These are phyloP conservation scores for Yamadazyma friedrichii DNA, from an alignment of 1,139 yeast species.

Conservation along the genomic window DNA sequence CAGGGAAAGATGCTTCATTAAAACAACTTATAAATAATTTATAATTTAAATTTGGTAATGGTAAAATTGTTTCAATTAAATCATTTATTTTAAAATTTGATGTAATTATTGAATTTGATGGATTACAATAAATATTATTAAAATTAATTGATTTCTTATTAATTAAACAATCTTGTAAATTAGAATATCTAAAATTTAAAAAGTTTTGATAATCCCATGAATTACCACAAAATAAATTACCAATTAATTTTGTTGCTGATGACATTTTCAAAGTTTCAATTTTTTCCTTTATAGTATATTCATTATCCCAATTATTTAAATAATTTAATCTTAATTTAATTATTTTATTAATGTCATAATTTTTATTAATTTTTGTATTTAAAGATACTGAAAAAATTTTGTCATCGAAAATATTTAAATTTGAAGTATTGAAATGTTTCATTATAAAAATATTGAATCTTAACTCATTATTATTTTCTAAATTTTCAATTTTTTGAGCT, in stretches of 20 bases:
- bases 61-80: slow-evolving; percentile 23
- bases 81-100: slow-evolving; percentile 18
- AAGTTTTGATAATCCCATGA: slow-evolving; percentile 48
- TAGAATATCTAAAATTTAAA: slow-evolving; percentile 24
- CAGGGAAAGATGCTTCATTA: slow-evolving; percentile 63
- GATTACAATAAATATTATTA: slow-evolving; percentile 47
- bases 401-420: neutral
- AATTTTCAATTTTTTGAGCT: slow-evolving; percentile 39
- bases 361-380: slow-evolving; percentile 12
- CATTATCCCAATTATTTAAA: slow-evolving; percentile 57
- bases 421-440: slow-evolving; percentile 6
- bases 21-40: slow-evolving; percentile 38
- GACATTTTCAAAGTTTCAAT: slow-evolving; percentile 84
- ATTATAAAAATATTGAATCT: slow-evolving; percentile 19
- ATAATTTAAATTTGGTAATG: slow-evolving; percentile 41
- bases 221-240: slow-evolving; percentile 79
- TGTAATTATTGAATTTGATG: slow-evolving; percentile 49
- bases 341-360: slow-evolving; percentile 13
- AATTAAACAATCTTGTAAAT: slow-evolving; percentile 13
- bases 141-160: slow-evolving; percentile 8
- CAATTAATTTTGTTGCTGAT: slow-evolving; percentile 60
- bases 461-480: slow-evolving; percentile 1
- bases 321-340: slow-evolving; percentile 13
- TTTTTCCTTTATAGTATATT: slow-evolving; percentile 71
- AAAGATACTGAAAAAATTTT: slow-evolving; percentile 10